phyloP scores from a whole-genome alignment of 371 early-diverging fungal species.

The Choanephora cucurbitarum region DNA sequence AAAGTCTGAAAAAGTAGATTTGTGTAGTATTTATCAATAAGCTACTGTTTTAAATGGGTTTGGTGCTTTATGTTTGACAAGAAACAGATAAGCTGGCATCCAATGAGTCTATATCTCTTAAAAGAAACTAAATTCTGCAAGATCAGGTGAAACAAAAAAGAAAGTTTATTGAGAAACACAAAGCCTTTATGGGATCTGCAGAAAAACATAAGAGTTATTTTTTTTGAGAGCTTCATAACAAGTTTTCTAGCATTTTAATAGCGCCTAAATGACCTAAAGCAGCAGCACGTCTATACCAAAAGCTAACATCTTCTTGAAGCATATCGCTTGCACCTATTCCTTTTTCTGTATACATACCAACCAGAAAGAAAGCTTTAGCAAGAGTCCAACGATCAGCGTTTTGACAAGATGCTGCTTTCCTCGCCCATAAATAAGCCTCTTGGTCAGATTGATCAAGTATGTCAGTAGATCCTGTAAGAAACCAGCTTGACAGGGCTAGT shows the following conservation, averaged over 20 bases:
- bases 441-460: conserved; percentile 76
- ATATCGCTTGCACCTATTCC: conserved; percentile 64
- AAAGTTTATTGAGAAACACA: too few species aligned
- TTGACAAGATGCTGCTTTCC: conserved; percentile 23
- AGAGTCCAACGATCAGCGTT: conserved; percentile 49
- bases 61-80: too few species aligned
- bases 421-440: conserved; percentile 73
- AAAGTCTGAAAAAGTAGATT: too few species aligned
- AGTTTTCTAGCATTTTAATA: conserved; percentile 6
- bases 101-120: too few species aligned
- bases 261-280: conserved; percentile 75
- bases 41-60: too few species aligned
- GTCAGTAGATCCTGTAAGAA: conserved; percentile 74
- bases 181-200: too few species aligned
- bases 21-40: too few species aligned
- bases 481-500: conserved; percentile 88
- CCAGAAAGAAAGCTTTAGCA: conserved; percentile 82
- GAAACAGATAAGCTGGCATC: too few species aligned
- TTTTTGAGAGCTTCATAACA: too few species aligned
- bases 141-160: too few species aligned
- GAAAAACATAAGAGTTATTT: too few species aligned
- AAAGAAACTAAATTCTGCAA: too few species aligned
- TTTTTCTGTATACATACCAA: conserved; percentile 78
- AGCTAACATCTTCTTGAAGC: conserved; percentile 63
- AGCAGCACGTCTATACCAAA: conserved; percentile 77